Base-by-base conservation (phyloP, 441 rosid species). In the Populus tomentosa region DNA sequence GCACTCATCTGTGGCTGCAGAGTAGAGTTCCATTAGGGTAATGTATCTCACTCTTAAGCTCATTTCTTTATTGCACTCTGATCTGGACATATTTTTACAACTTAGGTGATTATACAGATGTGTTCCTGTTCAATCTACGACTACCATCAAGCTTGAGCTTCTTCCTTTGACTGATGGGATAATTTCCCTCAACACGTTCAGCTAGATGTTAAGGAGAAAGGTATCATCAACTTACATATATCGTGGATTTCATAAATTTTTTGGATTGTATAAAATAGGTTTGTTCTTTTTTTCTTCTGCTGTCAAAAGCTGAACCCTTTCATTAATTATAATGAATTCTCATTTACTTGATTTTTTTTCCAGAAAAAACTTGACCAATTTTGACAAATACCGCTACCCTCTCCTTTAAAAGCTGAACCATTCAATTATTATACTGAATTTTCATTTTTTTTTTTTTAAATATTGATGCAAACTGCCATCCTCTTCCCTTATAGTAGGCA, bases 21-120 rank as follows among this genome's bases (percentile, higher is more conserved):
- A 96, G 99, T 87, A 90, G 98, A 90, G 98, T 97, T 81, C 99
- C 99, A 50, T 82, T 97, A 66, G 99, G 99, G 99, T 97, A 93
- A 83, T 68, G 63, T 70, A 33, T 74, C 78, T 18, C 24, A 6
- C 79, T 30, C 42, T 46, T 72, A 26, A 64, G 56, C 16, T 74
- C 42, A 70, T 77, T 61, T 76, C 70, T 56, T 77, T 50, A 69
- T 72, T 61, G 24, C 66, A 59, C n/a, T 38, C 30, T 28, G 30
- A 28, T 53, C n/a, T 64, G 69, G 62, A 76, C 61, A 24, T n/a
- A 66, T 79, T 56, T 59, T 88, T 53, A 81, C 42, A 9, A 36
- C 65, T 36, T 66, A 14, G 28, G 67, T 80, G 84, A 66, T 78
- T 73, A 78, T 61, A 82, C 96, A 94, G 99, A 83, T 84, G 97